Conservation (phyloP, 1,284 basidiomycete genomes). For the Xerocomus minutiporus region DNA sequence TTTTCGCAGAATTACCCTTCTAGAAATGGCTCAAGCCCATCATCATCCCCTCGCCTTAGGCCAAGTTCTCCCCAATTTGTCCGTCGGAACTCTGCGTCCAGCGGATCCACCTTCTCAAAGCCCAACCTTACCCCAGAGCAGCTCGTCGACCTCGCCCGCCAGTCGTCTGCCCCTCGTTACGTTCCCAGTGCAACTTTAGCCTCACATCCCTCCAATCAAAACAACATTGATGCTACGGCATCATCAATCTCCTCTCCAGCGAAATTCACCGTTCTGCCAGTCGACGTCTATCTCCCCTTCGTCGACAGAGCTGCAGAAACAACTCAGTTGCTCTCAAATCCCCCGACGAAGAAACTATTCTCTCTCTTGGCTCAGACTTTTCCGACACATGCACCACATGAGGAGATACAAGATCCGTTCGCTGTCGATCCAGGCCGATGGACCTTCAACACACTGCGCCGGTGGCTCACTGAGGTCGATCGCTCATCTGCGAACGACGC, state of each 20-base stretch:
- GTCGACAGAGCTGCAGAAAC: conserved; percentile 70
- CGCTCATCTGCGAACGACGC: conserved; percentile 56
- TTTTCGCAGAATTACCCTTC: conserved; percentile 13
- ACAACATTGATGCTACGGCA: background rate
- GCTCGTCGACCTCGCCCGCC: conserved; percentile 60
- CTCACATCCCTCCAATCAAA: conserved; percentile 21
- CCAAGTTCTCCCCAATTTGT: conserved; percentile 42
- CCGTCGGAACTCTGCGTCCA: conserved; percentile 30
- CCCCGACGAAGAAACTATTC: conserved; percentile 64
- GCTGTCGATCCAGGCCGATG: conserved; percentile 20
- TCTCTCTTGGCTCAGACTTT: conserved; percentile 68
- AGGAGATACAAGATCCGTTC: conserved; percentile 24
- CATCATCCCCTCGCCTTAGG: conserved; percentile 44
- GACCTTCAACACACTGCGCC: conserved; percentile 30
- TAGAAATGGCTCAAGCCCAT: conserved; percentile 25
- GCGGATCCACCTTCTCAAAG: conserved; percentile 30
- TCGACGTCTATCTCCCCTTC: conserved; percentile 70
- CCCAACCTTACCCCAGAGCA: conserved; percentile 61
- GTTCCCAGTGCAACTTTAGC: conserved; percentile 19
- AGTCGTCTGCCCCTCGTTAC: conserved; percentile 48
- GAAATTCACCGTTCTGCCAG: conserved; percentile 66
- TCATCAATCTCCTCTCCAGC: conserved; percentile 35
- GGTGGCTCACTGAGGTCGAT: conserved; percentile 58
- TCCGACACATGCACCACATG: conserved; percentile 30
- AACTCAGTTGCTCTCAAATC: conserved; percentile 50